Evolutionary conservation across 805 yeast species (phyloP).

Genomic region (Myxozyma neotropica): DNA sequence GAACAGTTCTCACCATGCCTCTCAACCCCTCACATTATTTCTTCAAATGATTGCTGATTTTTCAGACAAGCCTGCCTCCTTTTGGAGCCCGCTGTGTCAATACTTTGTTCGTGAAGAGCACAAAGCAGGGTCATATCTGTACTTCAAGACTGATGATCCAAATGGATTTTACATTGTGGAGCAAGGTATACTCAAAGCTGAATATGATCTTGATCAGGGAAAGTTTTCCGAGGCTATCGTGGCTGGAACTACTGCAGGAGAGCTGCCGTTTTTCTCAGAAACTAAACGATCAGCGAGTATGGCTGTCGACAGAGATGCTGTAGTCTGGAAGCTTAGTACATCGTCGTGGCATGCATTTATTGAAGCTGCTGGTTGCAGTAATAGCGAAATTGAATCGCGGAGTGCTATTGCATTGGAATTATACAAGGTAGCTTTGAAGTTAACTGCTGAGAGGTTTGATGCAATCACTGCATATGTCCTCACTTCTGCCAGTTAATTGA

Average conservation of each 20-base stretch:
- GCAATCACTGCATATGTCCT: conserved; percentile 75
- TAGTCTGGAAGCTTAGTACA: conserved; percentile 67
- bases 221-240: conserved; percentile 51
- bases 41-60: conserved; percentile 67
- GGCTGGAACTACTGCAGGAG: conserved; percentile 78
- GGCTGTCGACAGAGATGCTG: conserved; percentile 61
- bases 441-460: conserved; percentile 71
- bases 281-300: conserved; percentile 49
- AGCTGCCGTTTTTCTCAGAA: conserved; percentile 47
- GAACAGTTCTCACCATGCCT: too few relatives aligned
- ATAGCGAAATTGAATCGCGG: conserved; percentile 46
- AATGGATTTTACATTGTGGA: conserved; percentile 64
- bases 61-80: conserved; percentile 51
- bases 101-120: conserved; percentile 57
- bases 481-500: conserved; percentile 47
- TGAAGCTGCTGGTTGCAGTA: background rate
- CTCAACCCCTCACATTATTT: conserved; percentile 63
- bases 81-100: conserved; percentile 68
- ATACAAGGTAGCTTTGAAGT: conserved; percentile 58
- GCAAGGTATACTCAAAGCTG: conserved; percentile 56
- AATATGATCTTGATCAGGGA: conserved; percentile 54
- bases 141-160: conserved; percentile 51
- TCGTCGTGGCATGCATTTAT: conserved; percentile 44
- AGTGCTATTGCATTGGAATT: conserved; percentile 64
- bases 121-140: conserved; percentile 50